Conservation (phyloP, 495 filamentous ascomycete genomes). For the Friedmanniomyces endolithicus region DNA sequence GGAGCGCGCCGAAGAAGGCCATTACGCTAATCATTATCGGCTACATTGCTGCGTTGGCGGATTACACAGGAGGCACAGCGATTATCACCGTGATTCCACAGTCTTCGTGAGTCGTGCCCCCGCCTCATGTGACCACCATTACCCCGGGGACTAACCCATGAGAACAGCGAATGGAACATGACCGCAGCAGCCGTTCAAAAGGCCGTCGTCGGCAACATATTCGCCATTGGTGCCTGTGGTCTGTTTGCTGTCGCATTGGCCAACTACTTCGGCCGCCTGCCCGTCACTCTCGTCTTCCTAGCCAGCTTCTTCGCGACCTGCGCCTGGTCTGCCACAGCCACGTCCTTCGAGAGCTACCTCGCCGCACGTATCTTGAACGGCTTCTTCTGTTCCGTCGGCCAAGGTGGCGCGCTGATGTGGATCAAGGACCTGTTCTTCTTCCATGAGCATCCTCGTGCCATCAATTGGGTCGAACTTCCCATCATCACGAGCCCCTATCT, state of each 20-base stretch:
- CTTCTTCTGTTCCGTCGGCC: constrained; percentile 6
- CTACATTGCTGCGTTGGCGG: constrained; percentile 9
- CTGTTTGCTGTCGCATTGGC: constrained; percentile 5
- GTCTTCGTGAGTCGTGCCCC: not conserved
- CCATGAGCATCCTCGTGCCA: constrained; percentile 14
- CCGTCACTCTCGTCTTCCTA: constrained; percentile 5
- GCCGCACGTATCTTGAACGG: constrained; percentile 10
- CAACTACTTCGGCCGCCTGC: constrained; percentile 12
- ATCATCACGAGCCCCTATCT: constrained; percentile 14
- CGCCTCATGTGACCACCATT: too few species aligned
- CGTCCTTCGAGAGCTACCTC: constrained; percentile 9
- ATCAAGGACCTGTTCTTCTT: constrained; percentile 18
- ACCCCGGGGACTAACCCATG: not conserved
- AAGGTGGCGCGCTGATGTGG: constrained; percentile 9
- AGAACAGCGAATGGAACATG: constrained; percentile 7
- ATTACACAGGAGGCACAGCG: constrained; percentile 10
- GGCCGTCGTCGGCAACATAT: constrained; percentile 14
- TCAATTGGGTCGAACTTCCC: constrained; percentile 5
- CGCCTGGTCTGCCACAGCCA: constrained; percentile 13
- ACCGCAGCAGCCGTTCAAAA: not conserved
- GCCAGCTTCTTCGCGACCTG: constrained; percentile 2
- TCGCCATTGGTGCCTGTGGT: constrained; percentile 12
- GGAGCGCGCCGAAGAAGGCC: constrained; percentile 7
- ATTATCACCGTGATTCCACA: constrained; percentile 15
- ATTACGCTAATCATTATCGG: constrained; percentile 8